Base-by-base conservation (phyloP, 2,329 filamentous ascomycete genomes). In the Penicillium digitatum region DNA sequence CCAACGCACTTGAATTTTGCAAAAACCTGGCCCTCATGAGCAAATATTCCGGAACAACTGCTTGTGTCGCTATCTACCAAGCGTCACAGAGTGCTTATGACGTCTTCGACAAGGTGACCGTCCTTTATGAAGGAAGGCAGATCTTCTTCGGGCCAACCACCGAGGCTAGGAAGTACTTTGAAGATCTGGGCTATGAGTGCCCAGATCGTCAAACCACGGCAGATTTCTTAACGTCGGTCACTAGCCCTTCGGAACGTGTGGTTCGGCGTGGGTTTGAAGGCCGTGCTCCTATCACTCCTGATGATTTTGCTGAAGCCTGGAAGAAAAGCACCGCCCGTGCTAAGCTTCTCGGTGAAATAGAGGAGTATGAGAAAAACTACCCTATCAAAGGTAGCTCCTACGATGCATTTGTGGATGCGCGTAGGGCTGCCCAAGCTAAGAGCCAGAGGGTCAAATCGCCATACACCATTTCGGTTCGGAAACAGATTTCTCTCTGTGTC, bases 111-210 rank as follows among this genome's bases (percentile, higher is more conserved):
- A 89, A 88, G 66, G 82, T 82, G 0, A 77, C 81, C 0, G 82
- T 90, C 0, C 75, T 90, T 0, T 88, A 90, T 64, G 85, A 89
- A 61, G 87, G 87, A 1, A 79, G 84, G 0, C 81, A 89, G 64
- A 89, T 91, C 61, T 91, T 83, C 74, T 90, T 86, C 60, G 88
- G 88, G 0, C 80, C 79, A 0, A 80, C 83, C 0, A 65, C 63
- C 3, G 69, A 77, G 3, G 88, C 87, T 0, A 84, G 80, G 60
- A 66, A 63, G 0, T 90, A 82, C 70, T 90, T 90, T 57, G 81
- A 85, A 64, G 72, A 78, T 5, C 79, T 87, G 66, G 87, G 87
- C 12, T 51, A 27, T 11, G n/a, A 34, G 12, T 32, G 59, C 18
- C 85, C 86, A 0, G 70, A 79, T 2, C 79, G 86, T 3, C 85